Conservation (phyloP, 176 grass and related monocot species). For the Lolium perenne region DNA sequence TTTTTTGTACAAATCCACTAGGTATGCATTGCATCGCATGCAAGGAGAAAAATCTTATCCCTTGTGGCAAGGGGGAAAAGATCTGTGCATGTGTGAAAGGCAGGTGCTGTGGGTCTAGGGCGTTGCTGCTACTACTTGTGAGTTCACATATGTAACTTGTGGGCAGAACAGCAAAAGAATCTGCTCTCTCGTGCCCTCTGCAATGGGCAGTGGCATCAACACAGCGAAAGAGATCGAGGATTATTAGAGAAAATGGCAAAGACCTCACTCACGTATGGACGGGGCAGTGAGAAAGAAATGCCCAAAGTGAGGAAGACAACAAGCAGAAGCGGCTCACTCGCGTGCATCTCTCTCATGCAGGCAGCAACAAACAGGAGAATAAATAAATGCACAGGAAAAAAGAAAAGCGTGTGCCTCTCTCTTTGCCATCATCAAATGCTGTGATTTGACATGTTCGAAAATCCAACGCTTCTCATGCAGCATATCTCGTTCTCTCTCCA, state of each 20-base stretch:
- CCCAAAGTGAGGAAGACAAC: conserved; percentile 53
- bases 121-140: conserved; percentile 28
- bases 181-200: conserved; percentile 45
- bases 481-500: conserved; percentile 33
- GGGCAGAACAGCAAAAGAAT: conserved; percentile 63
- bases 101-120: conserved; percentile 11
- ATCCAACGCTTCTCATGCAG: conserved; percentile 42
- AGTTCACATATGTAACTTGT: conserved; percentile 57
- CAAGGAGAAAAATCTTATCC: conserved; percentile 50
- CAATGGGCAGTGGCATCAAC: conserved; percentile 48
- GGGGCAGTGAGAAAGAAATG: conserved; percentile 52
- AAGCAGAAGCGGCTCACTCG: conserved; percentile 52
- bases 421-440: conserved; percentile 64
- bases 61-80: conserved; percentile 61
- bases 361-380: conserved; percentile 28
- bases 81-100: conserved; percentile 53
- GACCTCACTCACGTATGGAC: conserved; percentile 33
- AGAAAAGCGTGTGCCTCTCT: conserved; percentile 36
- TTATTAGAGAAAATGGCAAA: conserved; percentile 46
- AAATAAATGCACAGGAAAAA: conserved; percentile 10
- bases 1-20: conserved; percentile 45
- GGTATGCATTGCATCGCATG: conserved; percentile 17
- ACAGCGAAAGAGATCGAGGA: background rate
- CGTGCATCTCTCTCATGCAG: conserved; percentile 42
- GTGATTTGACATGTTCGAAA: conserved; percentile 82